Conservation (phyloP, 192 early-diverging fungal species). For the Podila epicladia region DNA sequence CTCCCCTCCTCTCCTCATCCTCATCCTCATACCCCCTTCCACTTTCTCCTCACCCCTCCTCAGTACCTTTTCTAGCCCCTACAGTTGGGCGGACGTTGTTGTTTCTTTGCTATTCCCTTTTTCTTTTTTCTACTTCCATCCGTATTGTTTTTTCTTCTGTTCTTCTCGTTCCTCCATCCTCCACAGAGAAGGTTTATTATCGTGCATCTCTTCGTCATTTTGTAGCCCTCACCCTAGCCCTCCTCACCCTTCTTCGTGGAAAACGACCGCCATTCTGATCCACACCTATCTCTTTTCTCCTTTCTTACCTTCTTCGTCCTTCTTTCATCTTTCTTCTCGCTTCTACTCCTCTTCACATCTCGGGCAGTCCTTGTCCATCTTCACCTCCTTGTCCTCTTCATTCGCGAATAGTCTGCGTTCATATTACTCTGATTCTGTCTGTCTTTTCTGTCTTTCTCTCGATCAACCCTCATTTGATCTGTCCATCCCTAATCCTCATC, state of each 20-base stretch:
- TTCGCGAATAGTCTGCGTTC: not conserved
- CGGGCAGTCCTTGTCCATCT: not conserved
- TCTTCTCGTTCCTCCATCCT: not conserved
- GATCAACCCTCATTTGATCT: not conserved
- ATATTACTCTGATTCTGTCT: not conserved
- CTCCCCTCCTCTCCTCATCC: not conserved
- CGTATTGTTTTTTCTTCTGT: constrained; percentile 1
- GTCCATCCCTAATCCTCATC: not conserved
- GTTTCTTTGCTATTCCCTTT: not conserved
- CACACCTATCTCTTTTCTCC: not conserved
- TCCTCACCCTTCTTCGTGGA: no score
- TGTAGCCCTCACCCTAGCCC: no score
- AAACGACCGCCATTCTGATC: no score
- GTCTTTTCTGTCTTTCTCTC: not conserved
- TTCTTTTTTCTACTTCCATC: not conserved
- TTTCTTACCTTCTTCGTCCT: not conserved
- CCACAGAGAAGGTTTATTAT: constrained; percentile 32
- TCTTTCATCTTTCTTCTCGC: constrained; percentile 6
- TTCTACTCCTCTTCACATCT: constrained; percentile 1
- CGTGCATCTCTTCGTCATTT: not conserved
- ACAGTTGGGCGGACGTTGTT: not conserved
- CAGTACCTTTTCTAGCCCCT: no score
- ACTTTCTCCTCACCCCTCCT: constrained; percentile 1
- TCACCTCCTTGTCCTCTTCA: not conserved
- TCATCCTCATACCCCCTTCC: constrained; percentile 8